Evolutionary conservation across 2,329 filamentous ascomycete species (phyloP).

Genomic region (Fusarium redolens): DNA sequence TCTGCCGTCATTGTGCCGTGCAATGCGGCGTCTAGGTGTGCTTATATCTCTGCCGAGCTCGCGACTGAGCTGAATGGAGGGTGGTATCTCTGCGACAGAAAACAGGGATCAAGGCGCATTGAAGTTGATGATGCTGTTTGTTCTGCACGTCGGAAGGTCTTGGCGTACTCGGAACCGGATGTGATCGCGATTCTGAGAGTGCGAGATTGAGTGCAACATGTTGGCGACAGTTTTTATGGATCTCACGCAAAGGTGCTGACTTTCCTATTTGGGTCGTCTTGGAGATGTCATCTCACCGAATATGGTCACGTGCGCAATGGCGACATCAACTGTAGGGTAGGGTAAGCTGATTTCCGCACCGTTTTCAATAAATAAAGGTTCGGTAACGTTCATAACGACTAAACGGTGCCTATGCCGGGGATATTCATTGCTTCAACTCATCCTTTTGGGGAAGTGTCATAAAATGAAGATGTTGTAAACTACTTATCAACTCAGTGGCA

Average conservation of each 20-base stretch:
- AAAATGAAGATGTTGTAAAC: accelerated
- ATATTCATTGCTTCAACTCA: neutral
- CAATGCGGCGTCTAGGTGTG: neutral
- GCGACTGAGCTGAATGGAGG: neutral
- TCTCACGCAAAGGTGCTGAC: slow-evolving; percentile 2
- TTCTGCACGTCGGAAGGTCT: neutral
- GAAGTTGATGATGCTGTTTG: neutral
- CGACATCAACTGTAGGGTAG: neutral
- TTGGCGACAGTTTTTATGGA: slow-evolving; percentile 28
- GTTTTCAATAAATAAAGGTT: neutral
- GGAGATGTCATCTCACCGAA: neutral
- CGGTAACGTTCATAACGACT: neutral
- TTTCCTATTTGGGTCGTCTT: slow-evolving; percentile 18
- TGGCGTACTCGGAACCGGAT: neutral
- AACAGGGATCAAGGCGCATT: neutral
- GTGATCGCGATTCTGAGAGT: neutral
- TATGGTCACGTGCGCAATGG: neutral
- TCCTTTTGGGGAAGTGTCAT: neutral
- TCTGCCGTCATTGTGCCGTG: slow-evolving; percentile 24
- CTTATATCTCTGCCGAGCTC: neutral
- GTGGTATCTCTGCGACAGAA: neutral
- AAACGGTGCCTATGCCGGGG: neutral
- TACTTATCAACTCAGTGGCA: neutral
- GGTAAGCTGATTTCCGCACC: slow-evolving; percentile 1
- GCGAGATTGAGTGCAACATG: slow-evolving; percentile 1